These are phyloP conservation scores for Aspergillus viridinutans DNA, from an alignment of 2,329 filamentous ascomycete species.

Conservation along the genomic window DNA sequence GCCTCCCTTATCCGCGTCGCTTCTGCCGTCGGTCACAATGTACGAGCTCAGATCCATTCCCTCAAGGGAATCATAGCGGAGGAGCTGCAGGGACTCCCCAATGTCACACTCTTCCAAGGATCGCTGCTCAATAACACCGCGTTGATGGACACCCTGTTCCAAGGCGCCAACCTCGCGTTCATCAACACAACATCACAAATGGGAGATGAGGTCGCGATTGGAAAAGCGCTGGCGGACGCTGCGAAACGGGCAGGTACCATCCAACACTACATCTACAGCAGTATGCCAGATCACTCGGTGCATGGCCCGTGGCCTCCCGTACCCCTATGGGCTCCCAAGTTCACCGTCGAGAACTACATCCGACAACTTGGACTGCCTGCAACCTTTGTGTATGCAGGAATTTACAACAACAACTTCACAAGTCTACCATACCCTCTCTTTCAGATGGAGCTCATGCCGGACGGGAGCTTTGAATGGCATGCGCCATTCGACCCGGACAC, in stretches of 20 bases:
- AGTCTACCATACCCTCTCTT: constrained; percentile 88
- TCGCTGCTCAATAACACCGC: constrained; percentile 65
- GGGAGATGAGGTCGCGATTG: constrained; percentile 87
- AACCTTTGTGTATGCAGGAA: constrained; percentile 93
- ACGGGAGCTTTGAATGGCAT: constrained; percentile 87
- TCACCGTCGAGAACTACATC: constrained; percentile 87
- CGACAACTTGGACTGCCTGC: constrained; percentile 75
- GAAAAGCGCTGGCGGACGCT: constrained; percentile 80
- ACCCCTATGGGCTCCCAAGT: constrained; percentile 89
- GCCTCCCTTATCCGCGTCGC: constrained; percentile 93
- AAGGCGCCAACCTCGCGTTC: constrained; percentile 81
- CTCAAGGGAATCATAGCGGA: constrained; percentile 81
- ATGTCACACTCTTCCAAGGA: constrained; percentile 69
- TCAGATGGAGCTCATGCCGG: constrained; percentile 81
- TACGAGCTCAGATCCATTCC: constrained; percentile 86
- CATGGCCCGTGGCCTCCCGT: constrained; percentile 79
- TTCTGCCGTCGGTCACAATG: constrained; percentile 86
- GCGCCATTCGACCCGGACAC: constrained; percentile 89
- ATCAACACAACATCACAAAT: constrained; percentile 94
- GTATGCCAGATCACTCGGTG: constrained; percentile 89
- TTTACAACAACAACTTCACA: constrained; percentile 99
- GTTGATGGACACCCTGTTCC: constrained; percentile 74
- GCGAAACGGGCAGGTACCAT: constrained; percentile 74
- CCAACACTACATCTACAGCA: constrained; percentile 91
- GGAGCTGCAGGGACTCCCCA: constrained; percentile 76